Conservation (phyloP, 2,329 filamentous ascomycete species). For the Setomelanomma holmii region DNA sequence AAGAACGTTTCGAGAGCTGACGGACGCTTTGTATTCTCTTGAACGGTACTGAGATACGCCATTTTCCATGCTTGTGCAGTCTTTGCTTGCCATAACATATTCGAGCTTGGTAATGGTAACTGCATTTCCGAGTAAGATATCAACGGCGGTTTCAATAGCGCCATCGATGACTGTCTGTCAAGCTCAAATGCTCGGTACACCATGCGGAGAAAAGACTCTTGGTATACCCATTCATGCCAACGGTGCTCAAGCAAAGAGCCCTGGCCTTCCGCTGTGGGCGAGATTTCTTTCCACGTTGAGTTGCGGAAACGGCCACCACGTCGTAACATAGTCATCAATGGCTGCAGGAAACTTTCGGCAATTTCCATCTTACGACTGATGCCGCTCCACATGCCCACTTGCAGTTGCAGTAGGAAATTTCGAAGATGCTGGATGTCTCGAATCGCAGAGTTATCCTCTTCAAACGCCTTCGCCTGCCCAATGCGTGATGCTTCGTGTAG, state of each 20-base stretch:
- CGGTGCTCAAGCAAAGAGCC: slow-evolving; percentile 66
- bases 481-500: slow-evolving; percentile 58
- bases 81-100: slow-evolving; percentile 70
- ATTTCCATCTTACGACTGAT: slow-evolving; percentile 67
- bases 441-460: slow-evolving; percentile 59
- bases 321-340: slow-evolving; percentile 63
- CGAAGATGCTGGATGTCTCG: slow-evolving; percentile 61
- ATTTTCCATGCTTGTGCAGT: slow-evolving; percentile 70
- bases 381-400: slow-evolving; percentile 66
- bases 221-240: slow-evolving; percentile 69
- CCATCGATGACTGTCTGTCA: slow-evolving; percentile 73
- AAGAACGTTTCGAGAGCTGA: slow-evolving; percentile 39
- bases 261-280: slow-evolving; percentile 61
- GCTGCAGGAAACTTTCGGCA: slow-evolving; percentile 64
- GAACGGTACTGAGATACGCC: slow-evolving; percentile 57
- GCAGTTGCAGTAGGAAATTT: slow-evolving; percentile 58
- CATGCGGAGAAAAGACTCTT: slow-evolving; percentile 73
- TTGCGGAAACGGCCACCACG: slow-evolving; percentile 66
- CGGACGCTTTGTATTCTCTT: slow-evolving; percentile 23
- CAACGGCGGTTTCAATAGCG: slow-evolving; percentile 67
- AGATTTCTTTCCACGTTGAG: slow-evolving; percentile 60
- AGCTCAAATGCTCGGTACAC: slow-evolving; percentile 70
- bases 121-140: slow-evolving; percentile 74
- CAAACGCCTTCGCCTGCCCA: slow-evolving; percentile 51
- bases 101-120: slow-evolving; percentile 68